Conservation (phyloP, 116 monocot genomes). For the Zostera marina region DNA sequence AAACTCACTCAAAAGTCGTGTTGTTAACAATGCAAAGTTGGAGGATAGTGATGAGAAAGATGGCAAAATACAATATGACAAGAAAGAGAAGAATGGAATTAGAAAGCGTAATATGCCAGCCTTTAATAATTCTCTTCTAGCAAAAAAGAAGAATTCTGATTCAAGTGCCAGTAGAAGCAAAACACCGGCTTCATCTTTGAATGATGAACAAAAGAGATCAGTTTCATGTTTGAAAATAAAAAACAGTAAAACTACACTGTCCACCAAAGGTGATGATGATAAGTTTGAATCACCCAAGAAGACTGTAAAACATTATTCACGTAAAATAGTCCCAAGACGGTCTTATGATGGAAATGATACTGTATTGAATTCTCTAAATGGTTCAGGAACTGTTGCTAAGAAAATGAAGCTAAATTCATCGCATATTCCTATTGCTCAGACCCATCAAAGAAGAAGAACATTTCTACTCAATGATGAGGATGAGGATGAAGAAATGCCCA, state of each 20-base stretch:
- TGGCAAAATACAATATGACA: conserved; percentile 8
- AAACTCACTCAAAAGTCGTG: neutral
- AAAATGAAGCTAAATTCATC: conserved; percentile 2
- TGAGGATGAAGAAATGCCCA: conserved; percentile 23
- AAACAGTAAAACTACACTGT: neutral
- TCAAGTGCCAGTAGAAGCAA: neutral
- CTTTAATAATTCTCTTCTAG: conserved; percentile 11
- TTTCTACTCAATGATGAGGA: conserved; percentile 30
- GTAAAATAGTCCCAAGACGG: neutral
- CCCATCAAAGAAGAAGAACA: conserved; percentile 36
- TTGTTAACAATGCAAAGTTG: conserved; percentile 3
- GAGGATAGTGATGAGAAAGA: conserved; percentile 5
- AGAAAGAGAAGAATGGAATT: conserved; percentile 2
- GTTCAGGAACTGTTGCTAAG: neutral
- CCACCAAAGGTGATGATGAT: conserved; percentile 6
- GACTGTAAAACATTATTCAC: conserved; percentile 2
- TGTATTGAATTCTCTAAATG: neutral
- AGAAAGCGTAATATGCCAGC: conserved; percentile 16
- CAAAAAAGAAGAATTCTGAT: conserved; percentile 27
- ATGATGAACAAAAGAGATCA: conserved; percentile 4
- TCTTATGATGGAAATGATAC: neutral
- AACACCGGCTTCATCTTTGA: neutral
- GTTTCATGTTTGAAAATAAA: neutral
- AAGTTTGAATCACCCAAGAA: neutral
- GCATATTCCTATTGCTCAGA: conserved; percentile 7